Base-by-base conservation (phyloP, 352 stramenopile genomes). In the Salisapilia sapeloensis region DNA sequence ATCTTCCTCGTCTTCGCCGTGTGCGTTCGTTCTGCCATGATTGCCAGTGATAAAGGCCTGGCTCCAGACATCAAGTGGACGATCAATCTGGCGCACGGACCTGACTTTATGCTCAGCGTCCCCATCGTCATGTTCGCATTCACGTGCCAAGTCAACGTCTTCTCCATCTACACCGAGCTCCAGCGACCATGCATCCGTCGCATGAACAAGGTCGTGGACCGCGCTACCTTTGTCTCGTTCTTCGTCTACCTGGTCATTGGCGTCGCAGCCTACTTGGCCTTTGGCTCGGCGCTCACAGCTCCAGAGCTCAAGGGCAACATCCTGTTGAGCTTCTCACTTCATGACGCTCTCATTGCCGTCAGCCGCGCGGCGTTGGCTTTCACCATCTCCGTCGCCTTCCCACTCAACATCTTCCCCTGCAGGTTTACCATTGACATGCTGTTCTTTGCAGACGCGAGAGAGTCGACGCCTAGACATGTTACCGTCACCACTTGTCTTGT, bases 91-190 rank as follows among this genome's bases (percentile, higher is more conserved):
- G 66, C 44, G 21, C 35, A 63, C 9, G 69, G 69, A 12, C 56
- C 69, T 13, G 47, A 89, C 34, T 89, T 85, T 22, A 85, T 89
- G 66, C 67, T 89, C 4, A 81, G 69, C 28, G 72, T 89, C 19
- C 72, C 72, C 12, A 85, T 89, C 50, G 66, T 89, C 36, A 89
- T 89, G 72, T 89, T 89, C 40, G 72, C 72, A 13, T 89, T 89
- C 48, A 89, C 72, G n/a, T 84, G 67, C 35, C 72, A 89, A 60
- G 69, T 84, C 7, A 89, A 89, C 29, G 72, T 89, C 11, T 89
- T 89, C 30, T 89, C 72, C 12, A 89, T 89, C 48, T 89, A 85
- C 42, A 89, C 72, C n/a, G 72, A 89, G 38, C 57, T 89, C 10
- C 72, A 89, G 43, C 69, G 72, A 1, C 72, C 72, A 28, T 84